A percentile compares a stretch with the other conserved stretches of the same genome.
Evolutionary conservation across 2,329 filamentous ascomycete genomes (phyloP).

Genomic region (Neurospora sp.): DNA sequence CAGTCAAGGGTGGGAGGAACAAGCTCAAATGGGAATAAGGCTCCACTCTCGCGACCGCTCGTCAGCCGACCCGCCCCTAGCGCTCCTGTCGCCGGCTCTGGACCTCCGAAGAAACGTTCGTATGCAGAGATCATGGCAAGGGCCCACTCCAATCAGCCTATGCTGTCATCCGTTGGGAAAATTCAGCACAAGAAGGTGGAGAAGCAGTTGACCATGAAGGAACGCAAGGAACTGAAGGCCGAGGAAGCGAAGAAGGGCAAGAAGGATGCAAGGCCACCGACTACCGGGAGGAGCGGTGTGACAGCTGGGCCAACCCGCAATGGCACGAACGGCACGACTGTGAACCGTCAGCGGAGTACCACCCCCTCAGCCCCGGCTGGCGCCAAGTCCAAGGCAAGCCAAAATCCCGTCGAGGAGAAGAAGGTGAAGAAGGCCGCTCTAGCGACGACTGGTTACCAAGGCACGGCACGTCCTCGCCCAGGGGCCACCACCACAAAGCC

Average conservation of each 20-base stretch:
- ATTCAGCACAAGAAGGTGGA: constrained; percentile 68
- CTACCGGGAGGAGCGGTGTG: not conserved
- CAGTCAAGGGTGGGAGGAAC: not conserved
- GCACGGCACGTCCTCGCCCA: constrained; percentile 51
- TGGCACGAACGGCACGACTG: constrained; percentile 10
- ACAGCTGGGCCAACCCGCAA: constrained; percentile 8
- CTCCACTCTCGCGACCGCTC: constrained; percentile 8
- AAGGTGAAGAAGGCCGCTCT: constrained; percentile 51
- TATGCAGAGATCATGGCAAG: constrained; percentile 66
- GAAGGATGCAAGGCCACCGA: constrained; percentile 10
- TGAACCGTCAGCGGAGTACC: not conserved
- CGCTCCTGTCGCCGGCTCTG: constrained; percentile 24
- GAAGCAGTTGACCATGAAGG: constrained; percentile 46
- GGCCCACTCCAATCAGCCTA: constrained; percentile 54
- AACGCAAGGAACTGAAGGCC: constrained; percentile 36
- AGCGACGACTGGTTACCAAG: constrained; percentile 56
- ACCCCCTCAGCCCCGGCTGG: not conserved
- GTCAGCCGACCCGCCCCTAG: constrained; percentile 5
- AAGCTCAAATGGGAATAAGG: constrained; percentile 7
- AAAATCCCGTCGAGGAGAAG: constrained; percentile 33
- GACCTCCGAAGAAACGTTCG: constrained; percentile 57
- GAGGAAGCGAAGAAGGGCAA: constrained; percentile 26
- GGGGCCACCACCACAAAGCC: constrained; percentile 23
- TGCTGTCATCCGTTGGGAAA: constrained; percentile 53
- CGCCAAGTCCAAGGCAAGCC: not conserved